A percentile compares a stretch with the other conserved stretches of the same genome.
These are phyloP conservation scores for Sisymbrium altissimum DNA, from an alignment of 345 rosid genomes.

Conservation along the genomic window DNA sequence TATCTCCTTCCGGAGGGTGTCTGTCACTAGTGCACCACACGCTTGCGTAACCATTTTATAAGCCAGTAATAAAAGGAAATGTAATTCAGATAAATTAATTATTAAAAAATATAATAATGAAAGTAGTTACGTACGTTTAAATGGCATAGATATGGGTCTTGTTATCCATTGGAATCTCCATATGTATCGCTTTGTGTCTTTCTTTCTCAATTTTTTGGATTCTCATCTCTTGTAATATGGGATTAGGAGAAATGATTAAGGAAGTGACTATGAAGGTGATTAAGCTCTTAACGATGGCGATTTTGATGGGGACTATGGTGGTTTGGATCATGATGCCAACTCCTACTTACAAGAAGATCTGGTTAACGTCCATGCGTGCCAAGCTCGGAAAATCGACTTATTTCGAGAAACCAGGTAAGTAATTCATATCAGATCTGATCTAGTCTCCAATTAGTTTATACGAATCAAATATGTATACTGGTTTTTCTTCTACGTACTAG, in stretches of 20 bases:
- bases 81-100: background rate
- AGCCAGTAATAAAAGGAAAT: background rate
- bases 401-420: conserved; percentile 66
- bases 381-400: conserved; percentile 41
- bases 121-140: background rate
- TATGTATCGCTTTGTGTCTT: background rate
- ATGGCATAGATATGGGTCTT: background rate
- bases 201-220: background rate
- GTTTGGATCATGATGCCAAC: conserved; percentile 74
- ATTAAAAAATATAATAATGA: background rate
- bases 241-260: conserved; percentile 13
- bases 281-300: conserved; percentile 32
- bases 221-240: background rate
- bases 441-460: background rate
- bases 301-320: conserved; percentile 49
- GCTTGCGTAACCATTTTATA: background rate
- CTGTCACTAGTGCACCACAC: background rate
- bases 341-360: conserved; percentile 36
- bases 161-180: background rate
- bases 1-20: background rate
- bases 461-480: background rate
- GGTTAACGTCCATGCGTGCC: conserved; percentile 41
- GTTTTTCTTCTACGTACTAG: conserved; percentile 35
- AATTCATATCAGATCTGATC: background rate
- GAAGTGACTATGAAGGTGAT: conserved; percentile 31